Percentiles rank a stretch among this genome's conserved stretches.
Evolutionary conservation across 768 basidiomycete species (phyloP).

Genomic region (Psilocybe cyanescens): DNA sequence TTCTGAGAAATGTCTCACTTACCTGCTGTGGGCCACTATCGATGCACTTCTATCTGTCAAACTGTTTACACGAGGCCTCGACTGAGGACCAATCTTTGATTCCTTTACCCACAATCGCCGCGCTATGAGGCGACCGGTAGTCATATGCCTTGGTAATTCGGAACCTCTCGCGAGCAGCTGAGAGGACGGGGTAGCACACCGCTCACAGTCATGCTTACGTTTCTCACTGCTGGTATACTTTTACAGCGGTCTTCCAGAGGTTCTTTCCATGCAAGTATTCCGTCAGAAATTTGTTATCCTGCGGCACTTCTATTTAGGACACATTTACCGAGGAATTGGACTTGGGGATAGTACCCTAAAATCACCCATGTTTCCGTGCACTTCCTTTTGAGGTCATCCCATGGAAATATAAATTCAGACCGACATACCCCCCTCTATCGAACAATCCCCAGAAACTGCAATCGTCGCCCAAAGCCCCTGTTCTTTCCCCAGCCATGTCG

Average conservation of each 20-base stretch:
- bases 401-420: background rate
- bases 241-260: background rate
- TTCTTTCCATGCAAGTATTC: conserved; percentile 5
- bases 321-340: background rate
- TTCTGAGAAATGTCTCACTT: background rate
- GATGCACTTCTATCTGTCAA: background rate
- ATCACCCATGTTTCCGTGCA: background rate
- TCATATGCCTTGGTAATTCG: background rate
- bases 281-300: conserved; percentile 9
- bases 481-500: conserved; percentile 4
- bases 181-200: conserved; percentile 9
- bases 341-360: background rate
- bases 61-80: background rate
- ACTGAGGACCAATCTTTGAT: background rate
- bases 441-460: background rate
- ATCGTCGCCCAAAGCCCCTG: background rate
- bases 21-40: background rate
- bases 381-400: background rate
- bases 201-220: background rate
- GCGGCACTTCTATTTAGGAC: conserved; percentile 10
- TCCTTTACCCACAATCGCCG: background rate
- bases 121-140: background rate
- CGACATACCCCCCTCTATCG: background rate
- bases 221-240: background rate
- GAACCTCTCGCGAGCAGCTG: conserved; percentile 14